Conservation (phyloP, 2,329 filamentous ascomycete species). For the Claviceps arundinis region DNA sequence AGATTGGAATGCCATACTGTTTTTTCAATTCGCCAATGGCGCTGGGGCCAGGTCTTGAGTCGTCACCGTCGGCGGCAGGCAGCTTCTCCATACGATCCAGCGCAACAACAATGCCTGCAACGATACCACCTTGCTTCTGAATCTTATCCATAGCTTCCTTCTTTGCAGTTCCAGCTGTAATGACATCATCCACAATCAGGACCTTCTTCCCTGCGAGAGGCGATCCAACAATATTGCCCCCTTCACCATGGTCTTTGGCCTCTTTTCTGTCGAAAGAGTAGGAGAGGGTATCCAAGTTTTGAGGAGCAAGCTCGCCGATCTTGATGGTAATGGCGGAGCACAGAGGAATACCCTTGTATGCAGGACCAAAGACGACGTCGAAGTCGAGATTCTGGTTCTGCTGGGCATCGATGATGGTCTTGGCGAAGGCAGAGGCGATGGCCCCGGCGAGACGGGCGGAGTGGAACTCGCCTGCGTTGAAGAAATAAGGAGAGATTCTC, state of each 20-base stretch:
- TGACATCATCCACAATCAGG: constrained; percentile 90
- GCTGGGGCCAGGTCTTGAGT: constrained; percentile 56
- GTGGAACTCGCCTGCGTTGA: constrained; percentile 90
- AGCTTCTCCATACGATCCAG: constrained; percentile 80
- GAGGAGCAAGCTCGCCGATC: constrained; percentile 54
- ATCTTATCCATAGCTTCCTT: constrained; percentile 87
- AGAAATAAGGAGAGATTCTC: constrained; percentile 88
- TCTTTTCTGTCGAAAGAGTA: constrained; percentile 96
- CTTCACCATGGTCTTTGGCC: constrained; percentile 90
- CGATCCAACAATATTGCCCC: constrained; percentile 82
- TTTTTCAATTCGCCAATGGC: constrained; percentile 76
- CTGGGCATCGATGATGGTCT: constrained; percentile 41
- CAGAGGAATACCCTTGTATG: constrained; percentile 96
- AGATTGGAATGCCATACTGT: constrained; percentile 71
- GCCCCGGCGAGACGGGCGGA: constrained; percentile 63
- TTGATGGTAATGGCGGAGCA: constrained; percentile 64
- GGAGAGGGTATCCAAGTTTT: constrained; percentile 53
- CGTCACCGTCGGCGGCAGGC: constrained; percentile 49
- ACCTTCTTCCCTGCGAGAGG: constrained; percentile 73
- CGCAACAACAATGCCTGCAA: constrained; percentile 80
- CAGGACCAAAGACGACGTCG: constrained; percentile 84
- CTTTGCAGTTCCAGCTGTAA: constrained; percentile 90
- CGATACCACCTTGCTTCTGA: constrained; percentile 65
- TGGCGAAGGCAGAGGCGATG: constrained; percentile 70
- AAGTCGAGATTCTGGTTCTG: constrained; percentile 38